phyloP scores from a whole-genome alignment of 2,329 filamentous ascomycete species.

The Calonectria leucothoes region DNA sequence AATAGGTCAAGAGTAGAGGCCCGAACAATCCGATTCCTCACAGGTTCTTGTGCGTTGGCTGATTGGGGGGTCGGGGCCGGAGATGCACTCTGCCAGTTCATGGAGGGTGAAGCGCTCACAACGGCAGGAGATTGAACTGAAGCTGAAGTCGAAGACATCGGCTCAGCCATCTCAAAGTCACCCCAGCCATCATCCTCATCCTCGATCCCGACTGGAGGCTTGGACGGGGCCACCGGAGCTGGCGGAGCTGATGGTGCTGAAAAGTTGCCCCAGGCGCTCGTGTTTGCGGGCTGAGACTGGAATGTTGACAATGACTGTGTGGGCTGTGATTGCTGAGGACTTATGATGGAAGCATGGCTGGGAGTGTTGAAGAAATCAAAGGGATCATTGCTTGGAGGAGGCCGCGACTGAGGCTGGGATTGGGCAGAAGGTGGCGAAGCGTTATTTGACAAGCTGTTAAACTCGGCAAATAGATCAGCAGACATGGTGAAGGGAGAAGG shows the following conservation, averaged over 20 bases:
- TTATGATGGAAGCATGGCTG: slow-evolving; percentile 27
- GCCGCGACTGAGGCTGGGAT: slow-evolving; percentile 17
- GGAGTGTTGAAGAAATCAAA: slow-evolving; percentile 39
- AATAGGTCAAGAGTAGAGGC: slow-evolving; percentile 66
- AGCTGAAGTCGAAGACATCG: slow-evolving; percentile 33
- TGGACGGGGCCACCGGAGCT: slow-evolving; percentile 12
- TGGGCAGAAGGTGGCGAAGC: slow-evolving; percentile 41
- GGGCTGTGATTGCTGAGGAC: slow-evolving; percentile 37
- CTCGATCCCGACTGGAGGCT: slow-evolving; percentile 40
- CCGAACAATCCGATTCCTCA: slow-evolving; percentile 47
- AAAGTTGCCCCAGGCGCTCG: slow-evolving; percentile 33
- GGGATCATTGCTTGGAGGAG: slow-evolving; percentile 38
- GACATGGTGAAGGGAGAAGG: slow-evolving; percentile 61
- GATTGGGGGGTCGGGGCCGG: slow-evolving; percentile 19
- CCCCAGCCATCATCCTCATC: slow-evolving; percentile 75
- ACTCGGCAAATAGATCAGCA: slow-evolving; percentile 73
- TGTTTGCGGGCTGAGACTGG: slow-evolving; percentile 35
- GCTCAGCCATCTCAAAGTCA: slow-evolving; percentile 71
- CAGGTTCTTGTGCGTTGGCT: slow-evolving; percentile 20
- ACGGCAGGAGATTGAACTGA: slow-evolving; percentile 14
- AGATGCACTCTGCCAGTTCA: slow-evolving; percentile 30
- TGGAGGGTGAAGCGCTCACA: slow-evolving; percentile 14
- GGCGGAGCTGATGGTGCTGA: slow-evolving; percentile 20
- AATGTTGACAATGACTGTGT: slow-evolving; percentile 48
- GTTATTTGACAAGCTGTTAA: slow-evolving; percentile 61